These are phyloP conservation scores for Mycena belliarum DNA, from an alignment of 768 basidiomycete species.

Conservation along the genomic window DNA sequence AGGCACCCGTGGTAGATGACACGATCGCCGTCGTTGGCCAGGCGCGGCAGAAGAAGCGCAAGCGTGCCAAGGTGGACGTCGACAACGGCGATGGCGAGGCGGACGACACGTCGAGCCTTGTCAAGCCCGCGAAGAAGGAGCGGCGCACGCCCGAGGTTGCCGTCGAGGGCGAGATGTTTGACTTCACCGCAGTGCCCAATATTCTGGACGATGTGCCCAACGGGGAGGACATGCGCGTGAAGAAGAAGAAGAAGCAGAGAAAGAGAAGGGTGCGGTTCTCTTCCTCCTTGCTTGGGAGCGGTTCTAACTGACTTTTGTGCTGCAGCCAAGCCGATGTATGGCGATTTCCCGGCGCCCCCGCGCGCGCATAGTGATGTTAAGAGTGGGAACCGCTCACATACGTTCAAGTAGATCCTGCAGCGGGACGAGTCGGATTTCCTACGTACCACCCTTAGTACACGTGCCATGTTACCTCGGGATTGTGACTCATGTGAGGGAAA, in stretches of 20 bases:
- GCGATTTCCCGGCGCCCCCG: slow-evolving; percentile 66
- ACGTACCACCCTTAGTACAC: too few relatives aligned
- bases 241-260: slow-evolving; percentile 54
- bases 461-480: too few relatives aligned
- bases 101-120: slow-evolving; percentile 19
- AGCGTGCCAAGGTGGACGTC: slow-evolving; percentile 44
- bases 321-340: slow-evolving; percentile 46
- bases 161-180: slow-evolving; percentile 51
- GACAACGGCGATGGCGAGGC: slow-evolving; percentile 7
- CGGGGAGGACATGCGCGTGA: slow-evolving; percentile 36
- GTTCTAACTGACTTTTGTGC: neutral
- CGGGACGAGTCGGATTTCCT: too few relatives aligned
- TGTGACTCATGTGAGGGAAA: too few relatives aligned
- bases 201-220: slow-evolving; percentile 62
- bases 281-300: neutral
- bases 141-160: slow-evolving; percentile 23
- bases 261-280: slow-evolving; percentile 29
- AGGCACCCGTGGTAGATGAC: slow-evolving; percentile 50
- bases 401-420: slow-evolving; percentile 69
- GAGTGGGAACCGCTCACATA: slow-evolving; percentile 70
- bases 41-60: slow-evolving; percentile 62
- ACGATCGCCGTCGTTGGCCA: slow-evolving; percentile 75
- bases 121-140: slow-evolving; percentile 25
- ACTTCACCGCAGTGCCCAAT: slow-evolving; percentile 70
- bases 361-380: slow-evolving; percentile 65